Evolutionary conservation across 768 basidiomycete species (phyloP), one percentile per base, ranked within the genome.

Genomic region (Naganishia vaughanmartiniae): DNA sequence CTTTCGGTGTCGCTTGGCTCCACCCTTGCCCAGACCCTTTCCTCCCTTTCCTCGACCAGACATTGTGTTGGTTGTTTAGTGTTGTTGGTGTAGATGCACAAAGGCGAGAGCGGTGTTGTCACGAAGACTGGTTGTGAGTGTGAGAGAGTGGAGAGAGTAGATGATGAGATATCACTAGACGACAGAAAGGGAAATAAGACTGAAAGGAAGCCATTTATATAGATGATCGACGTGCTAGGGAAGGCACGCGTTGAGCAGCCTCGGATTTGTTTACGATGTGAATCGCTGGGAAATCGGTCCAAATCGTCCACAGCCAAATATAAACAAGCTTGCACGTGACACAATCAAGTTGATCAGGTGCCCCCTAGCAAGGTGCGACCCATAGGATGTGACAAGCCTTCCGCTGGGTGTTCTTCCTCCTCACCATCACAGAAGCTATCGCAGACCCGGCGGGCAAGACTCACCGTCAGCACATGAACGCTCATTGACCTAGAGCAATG

Each of bases 1-100:
- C 81, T 84, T 84, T 72, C 83, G 76, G 82, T 84, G 84, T 78
- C 79, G 72, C 76, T 81, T 81, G 68, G 80, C 80, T 58, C 80
- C 83, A 66, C 83, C 83, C 78, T 84, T 84, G 46, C 83, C 83
- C 73, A 83, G 81, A 79, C 83, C 83, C 75, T 82, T 80, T 67
- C 79, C 78, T 71, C 79, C 83, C 77, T 83, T 83, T 77, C 83
- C 83, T 75, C 83, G 81, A 72, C 83, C 83, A 69, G 82, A 83
- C 82, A 83, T 81, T 72, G 70, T 78, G 66, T 71, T 56, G 55
- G n/a, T 45, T 57, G 68, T 45, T 42, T 42, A 42, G 36, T 63
- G 60, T 63, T 63, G 60, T 63, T 63, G 57, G 60, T 45, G 14
- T 11, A 28, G 46, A 26, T 60, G 60, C 60, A 45, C 60, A 45